Evolutionary conservation across 139 green algal genomes (phyloP).

Genomic region (Bryopsis sp.): DNA sequence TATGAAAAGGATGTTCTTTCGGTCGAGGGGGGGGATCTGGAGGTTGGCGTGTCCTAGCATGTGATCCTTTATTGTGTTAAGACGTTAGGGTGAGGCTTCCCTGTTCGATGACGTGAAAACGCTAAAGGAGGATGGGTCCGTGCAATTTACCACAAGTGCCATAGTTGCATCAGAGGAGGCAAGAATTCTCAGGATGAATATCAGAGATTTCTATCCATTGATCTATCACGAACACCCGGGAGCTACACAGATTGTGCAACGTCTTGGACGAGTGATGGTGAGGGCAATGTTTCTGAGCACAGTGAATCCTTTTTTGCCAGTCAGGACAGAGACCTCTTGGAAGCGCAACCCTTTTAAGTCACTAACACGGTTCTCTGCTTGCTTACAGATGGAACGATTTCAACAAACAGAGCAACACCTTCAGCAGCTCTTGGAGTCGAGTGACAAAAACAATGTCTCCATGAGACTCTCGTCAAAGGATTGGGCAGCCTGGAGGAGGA

Average conservation of each 20-base stretch:
- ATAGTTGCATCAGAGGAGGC: slow-evolving; percentile 1
- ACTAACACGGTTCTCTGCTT: neutral
- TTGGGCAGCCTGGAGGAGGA: slow-evolving; percentile 26
- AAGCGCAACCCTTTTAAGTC: too few relatives aligned
- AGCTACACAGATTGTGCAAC: slow-evolving; percentile 30
- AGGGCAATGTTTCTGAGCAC: too few relatives aligned
- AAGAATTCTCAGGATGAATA: slow-evolving; percentile 21
- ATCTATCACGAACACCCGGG: slow-evolving; percentile 32
- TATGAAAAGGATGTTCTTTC: slow-evolving; percentile 5
- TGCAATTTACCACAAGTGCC: slow-evolving; percentile 20
- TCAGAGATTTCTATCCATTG: slow-evolving; percentile 28
- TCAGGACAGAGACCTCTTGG: neutral
- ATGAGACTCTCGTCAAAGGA: slow-evolving; percentile 27
- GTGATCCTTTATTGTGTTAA: too few relatives aligned
- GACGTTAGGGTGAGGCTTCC: slow-evolving; percentile 24
- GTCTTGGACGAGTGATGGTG: slow-evolving; percentile 30
- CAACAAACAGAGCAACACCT: slow-evolving; percentile 32
- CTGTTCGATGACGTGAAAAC: slow-evolving; percentile 31
- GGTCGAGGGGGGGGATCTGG: neutral
- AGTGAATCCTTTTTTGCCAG: neutral
- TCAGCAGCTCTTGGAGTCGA: too few relatives aligned
- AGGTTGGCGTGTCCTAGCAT: too few relatives aligned
- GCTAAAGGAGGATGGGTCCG: slow-evolving; percentile 7
- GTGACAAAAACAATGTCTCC: too few relatives aligned
- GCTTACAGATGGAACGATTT: slow-evolving; percentile 26